Evolutionary conservation across 2,329 filamentous ascomycete species (phyloP).

Genomic region (Penicillium sp.): DNA sequence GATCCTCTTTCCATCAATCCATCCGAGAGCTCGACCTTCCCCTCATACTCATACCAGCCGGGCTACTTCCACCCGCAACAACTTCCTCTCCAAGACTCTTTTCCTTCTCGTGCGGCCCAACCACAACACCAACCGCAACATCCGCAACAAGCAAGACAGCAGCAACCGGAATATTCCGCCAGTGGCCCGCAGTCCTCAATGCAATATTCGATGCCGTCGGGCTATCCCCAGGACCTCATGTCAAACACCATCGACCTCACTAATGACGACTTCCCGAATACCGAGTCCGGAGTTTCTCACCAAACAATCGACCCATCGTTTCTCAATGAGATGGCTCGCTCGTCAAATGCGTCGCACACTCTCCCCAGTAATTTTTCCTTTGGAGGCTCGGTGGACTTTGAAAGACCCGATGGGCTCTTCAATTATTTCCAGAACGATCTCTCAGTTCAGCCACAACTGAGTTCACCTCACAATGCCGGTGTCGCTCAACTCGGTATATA

Average conservation of each 20-base stretch:
- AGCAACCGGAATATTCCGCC: conserved; percentile 25
- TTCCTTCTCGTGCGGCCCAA: conserved; percentile 25
- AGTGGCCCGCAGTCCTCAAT: conserved; percentile 30
- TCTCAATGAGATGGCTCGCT: conserved; percentile 35
- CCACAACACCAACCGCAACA: conserved; percentile 21
- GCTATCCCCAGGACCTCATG: conserved; percentile 35
- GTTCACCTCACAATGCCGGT: conserved; percentile 10
- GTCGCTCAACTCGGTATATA: conserved; percentile 13
- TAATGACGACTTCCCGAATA: conserved; percentile 38
- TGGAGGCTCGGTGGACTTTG: conserved; percentile 35
- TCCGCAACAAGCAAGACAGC: conserved; percentile 27
- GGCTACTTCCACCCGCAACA: conserved; percentile 42
- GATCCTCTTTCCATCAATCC: conserved; percentile 38
- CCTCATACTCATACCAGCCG: conserved; percentile 40
- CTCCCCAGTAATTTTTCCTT: conserved; percentile 36
- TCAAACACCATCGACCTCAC: conserved; percentile 39
- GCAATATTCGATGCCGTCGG: conserved; percentile 37
- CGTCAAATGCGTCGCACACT: conserved; percentile 25
- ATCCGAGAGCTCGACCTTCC: conserved; percentile 41
- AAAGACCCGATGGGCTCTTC: conserved; percentile 35
- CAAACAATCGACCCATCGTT: conserved; percentile 51
- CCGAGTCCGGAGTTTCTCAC: conserved; percentile 33
- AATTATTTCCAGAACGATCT: conserved; percentile 39
- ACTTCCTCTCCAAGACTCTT: conserved; percentile 37
- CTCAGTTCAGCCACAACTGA: conserved; percentile 32